Evolutionary conservation across 1,284 basidiomycete species (phyloP), one percentile per base, ranked within the genome.

Genomic region (Malassezia slooffiae): DNA sequence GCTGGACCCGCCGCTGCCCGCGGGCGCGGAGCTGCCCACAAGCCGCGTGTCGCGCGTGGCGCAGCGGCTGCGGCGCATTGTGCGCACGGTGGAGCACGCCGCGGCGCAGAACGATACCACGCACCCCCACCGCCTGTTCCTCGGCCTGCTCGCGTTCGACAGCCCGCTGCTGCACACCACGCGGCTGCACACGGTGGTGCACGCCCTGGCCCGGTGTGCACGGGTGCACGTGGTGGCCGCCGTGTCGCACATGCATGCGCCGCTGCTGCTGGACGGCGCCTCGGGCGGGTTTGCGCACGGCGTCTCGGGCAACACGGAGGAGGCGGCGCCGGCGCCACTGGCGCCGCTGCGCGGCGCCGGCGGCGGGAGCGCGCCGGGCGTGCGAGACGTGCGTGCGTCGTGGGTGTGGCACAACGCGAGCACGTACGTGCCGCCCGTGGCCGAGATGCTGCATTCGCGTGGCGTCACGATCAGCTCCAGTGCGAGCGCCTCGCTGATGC

Each of bases 371-470:
- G 6, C 36, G 13, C 23, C 30, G 4, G 23, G 13, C 8, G 12
- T 23, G 4, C 40, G 46, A 21, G 26, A 37, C 10, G 16, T 48
- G 7, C 40, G 35, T 13, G 40, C 46, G 8, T 28, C 46, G 13
- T 48, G 46, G 46, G 37, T 48, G 17, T 48, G 46, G 46, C 40
- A 48, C 41, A 21, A 42, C 33, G 36, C 30, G 13, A 43, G 40
- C 3, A 48, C 46, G n/a, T 48, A 34, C 39, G 17, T 48, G 7
- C 46, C 46, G 8, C 46, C 46, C 4, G 20, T 48, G 7, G 22
- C 35, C 7, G 46, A 48, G 46, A 20, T 48, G 23, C 30, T 48
- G 21, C 46, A 48, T n/a, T 30, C 46, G 26, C 40, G 46, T 8
- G 41, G 46, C 29, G 37, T 38, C n/a, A 23, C 41, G 19, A 32